Evolutionary conservation across 148 eudicot genomes (phyloP).

Genomic region (Agrostemma githago): DNA sequence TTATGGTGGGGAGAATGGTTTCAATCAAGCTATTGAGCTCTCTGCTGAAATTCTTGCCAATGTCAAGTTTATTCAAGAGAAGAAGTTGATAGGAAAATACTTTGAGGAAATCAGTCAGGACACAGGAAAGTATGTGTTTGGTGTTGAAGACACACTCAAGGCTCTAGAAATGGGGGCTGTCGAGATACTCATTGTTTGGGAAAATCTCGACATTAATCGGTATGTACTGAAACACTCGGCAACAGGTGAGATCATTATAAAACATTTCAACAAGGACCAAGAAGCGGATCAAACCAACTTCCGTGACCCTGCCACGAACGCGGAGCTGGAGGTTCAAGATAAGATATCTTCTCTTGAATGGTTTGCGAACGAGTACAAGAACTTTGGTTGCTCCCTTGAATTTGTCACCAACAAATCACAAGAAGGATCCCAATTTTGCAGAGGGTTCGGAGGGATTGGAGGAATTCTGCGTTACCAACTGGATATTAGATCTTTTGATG

Average conservation of each 20-base stretch:
- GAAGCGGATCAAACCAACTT: slow-evolving; percentile 34
- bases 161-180: slow-evolving; percentile 39
- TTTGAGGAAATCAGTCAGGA: slow-evolving; percentile 38
- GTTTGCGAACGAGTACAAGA: slow-evolving; percentile 40
- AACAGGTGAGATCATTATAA: slow-evolving; percentile 26
- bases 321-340: slow-evolving; percentile 34
- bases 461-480: slow-evolving; percentile 36
- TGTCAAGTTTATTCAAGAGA: slow-evolving; percentile 35
- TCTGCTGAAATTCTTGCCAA: slow-evolving; percentile 38
- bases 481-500: slow-evolving; percentile 35
- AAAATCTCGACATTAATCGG: slow-evolving; percentile 31
- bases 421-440: slow-evolving; percentile 35
- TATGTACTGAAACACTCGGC: slow-evolving; percentile 23
- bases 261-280: slow-evolving; percentile 33
- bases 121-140: slow-evolving; percentile 35
- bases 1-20: slow-evolving; percentile 36
- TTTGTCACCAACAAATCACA: slow-evolving; percentile 37
- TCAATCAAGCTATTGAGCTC: slow-evolving; percentile 33
- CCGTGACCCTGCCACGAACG: slow-evolving; percentile 26
- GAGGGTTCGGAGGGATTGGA: slow-evolving; percentile 38
- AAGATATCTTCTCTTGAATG: slow-evolving; percentile 30
- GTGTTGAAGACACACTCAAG: slow-evolving; percentile 34
- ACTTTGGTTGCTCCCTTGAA: slow-evolving; percentile 34
- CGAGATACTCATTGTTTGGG: slow-evolving; percentile 34
- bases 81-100: slow-evolving; percentile 33